Conservation (phyloP, 371 early-diverging fungal species). For the Mucor sp. region DNA sequence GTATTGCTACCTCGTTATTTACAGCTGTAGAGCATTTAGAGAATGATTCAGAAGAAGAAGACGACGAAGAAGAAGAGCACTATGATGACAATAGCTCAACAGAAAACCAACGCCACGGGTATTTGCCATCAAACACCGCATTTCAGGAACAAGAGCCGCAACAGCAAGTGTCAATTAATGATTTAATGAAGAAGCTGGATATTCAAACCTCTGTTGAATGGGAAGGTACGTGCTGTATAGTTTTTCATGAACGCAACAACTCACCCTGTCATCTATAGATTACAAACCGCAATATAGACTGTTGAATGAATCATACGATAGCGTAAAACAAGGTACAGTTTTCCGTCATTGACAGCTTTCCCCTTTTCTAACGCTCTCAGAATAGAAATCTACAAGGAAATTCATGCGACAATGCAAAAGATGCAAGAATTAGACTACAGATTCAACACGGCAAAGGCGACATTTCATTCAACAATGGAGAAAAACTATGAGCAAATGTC, state of each 20-base stretch:
- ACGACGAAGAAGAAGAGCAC: background rate
- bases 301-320: constrained; percentile 34
- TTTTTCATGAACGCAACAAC: background rate
- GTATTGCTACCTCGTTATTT: constrained; percentile 17
- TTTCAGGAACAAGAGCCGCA: background rate
- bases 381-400: constrained; percentile 33
- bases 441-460: constrained; percentile 24
- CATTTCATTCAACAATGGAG: constrained; percentile 27
- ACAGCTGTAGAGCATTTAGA: constrained; percentile 24
- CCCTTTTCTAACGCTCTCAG: background rate
- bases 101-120: constrained; percentile 12
- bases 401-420: constrained; percentile 26
- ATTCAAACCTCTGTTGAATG: constrained; percentile 9
- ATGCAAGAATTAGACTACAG: constrained; percentile 29
- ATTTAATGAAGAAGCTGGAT: constrained; percentile 2
- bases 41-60: background rate
- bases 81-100: constrained; percentile 10
- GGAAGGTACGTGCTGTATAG: constrained; percentile 10
- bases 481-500: constrained; percentile 31
- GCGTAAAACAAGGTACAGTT: constrained; percentile 22
- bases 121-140: background rate
- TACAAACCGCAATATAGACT: constrained; percentile 33
- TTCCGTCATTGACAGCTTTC: background rate
- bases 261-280: constrained; percentile 4
- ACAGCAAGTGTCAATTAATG: background rate